Evolutionary conservation across 208 protist genomes (phyloP), one percentile per base, ranked within the genome.

Genomic region (Acanthamoeba triangularis): DNA sequence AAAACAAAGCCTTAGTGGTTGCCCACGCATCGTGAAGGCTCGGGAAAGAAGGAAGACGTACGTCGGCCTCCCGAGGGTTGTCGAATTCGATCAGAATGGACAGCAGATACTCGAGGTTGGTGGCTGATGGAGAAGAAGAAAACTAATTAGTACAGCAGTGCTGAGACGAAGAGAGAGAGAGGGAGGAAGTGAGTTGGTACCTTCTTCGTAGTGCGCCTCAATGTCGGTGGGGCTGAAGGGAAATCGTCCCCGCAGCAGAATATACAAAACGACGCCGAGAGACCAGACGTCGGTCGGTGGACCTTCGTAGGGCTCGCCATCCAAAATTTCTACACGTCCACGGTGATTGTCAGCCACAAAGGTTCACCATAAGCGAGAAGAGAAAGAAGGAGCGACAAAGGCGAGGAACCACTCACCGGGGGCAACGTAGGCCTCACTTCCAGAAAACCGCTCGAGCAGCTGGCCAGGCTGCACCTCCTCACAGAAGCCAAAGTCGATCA

Each of bases 401-500:
- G n/a, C n/a, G 2, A 28, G 56, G 63, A 87, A 23, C 11, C 1
- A 20, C 47, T 18, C 35, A 90, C 82, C 82, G 13, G 82, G 82
- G 7, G 82, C 82, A 59, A 90, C 82, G 37, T 90, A 90, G 47
- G 82, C 82, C 37, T 90, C 82, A 33, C 82, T 90, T 7, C 82
- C 82, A 3, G 82, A 90, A 30, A 90, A 90, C 18, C 82, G 49
- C 23, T 90, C 82, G 82, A 90, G 82, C 11, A 90, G 82, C 33
- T 90, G 82, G 56, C 82, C 82, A 3, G 82, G 82, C 54, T 69
- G 49, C 23, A 90, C 82, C 49, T 90, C 82, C 33, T 90, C 82
- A 14, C 82, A 90, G 33, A 90, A 90, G 23, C 82, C 82, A 90
- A 90, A 90, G 44, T 90, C 82, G 82, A 90, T 90, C 2, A 90